Evolutionary conservation across 345 rosid species (phyloP), one percentile per base, ranked within the genome.

Genomic region (Populus ilicifolia): DNA sequence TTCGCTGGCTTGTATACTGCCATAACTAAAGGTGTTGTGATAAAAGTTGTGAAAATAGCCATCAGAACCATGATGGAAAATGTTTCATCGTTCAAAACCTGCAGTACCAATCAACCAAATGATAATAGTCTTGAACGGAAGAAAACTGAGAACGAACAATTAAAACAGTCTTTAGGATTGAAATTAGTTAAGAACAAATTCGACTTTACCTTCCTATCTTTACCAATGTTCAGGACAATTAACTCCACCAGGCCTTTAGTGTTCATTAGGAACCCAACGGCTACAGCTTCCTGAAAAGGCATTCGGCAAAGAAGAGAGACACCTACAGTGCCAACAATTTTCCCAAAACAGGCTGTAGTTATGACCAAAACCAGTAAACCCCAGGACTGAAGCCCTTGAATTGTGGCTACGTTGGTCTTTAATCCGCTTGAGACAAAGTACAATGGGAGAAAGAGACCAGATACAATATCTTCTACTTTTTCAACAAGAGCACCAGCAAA

Each of bases 201-300:
- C 13, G 29, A 35, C 33, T 78, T 10, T 36, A 91, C 93, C 91
- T 88, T 86, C 80, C 93, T 83, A 71, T 93, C 97, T 84, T 86
- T 91, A 23, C 93, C 96, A 46, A 91, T 91, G 83, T 93, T 93
- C 72, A 93, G 93, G 70, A 93, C 93, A 76, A 95, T 90, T 77
- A 95, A 92, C 82, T 93, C 98, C 66, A 95, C 97, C 85, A 93
- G 78, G 27, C 98, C 95, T 80, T 90, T 92, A 1, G 95, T 92
- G 73, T 92, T 93, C 97, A 93, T 92, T 41, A 92, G 77, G 77
- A 93, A 85, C 14, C 97, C 97, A 3, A 91, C 78, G 25, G 94
- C 85, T 17, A 88, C 48, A 14, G 93, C 81, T 74, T 93, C 98
- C 62, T 46, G 76, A 10, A 86, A 43, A 48, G 92, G 87, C 33